Conservation (phyloP, 2,329 filamentous ascomycete species). For the Fusarium dlaminii region DNA sequence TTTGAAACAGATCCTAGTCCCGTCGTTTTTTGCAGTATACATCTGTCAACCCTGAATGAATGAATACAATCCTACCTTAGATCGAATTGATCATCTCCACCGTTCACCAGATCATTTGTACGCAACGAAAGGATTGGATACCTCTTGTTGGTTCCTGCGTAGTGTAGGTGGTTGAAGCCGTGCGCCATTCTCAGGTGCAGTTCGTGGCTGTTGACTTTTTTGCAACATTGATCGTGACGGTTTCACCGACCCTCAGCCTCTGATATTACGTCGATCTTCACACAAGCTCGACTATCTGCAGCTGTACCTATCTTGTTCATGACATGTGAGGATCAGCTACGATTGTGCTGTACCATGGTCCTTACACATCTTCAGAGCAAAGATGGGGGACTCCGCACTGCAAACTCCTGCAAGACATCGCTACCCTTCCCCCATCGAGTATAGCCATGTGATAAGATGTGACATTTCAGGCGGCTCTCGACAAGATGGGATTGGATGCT, state of each 20-base stretch:
- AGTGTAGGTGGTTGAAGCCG: neutral
- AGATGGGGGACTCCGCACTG: constrained; percentile 20
- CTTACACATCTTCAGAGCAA: neutral
- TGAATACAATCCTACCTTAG: neutral
- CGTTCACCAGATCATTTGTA: neutral
- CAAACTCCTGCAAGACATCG: constrained; percentile 28
- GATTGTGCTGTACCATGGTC: neutral
- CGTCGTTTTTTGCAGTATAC: neutral
- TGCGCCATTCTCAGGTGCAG: constrained; percentile 13
- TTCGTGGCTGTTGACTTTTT: constrained; percentile 11
- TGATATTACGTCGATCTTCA: neutral
- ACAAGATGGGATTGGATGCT: constrained; percentile 24
- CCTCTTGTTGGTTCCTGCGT: constrained; percentile 11
- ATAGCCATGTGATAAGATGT: constrained; percentile 37
- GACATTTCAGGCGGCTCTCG: constrained; percentile 27
- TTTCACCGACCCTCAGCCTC: neutral
- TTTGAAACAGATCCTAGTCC: constrained; percentile 24
- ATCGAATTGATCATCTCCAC: neutral
- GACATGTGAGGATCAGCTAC: constrained; percentile 2
- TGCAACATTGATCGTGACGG: neutral
- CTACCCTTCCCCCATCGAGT: constrained; percentile 28
- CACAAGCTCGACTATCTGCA: neutral
- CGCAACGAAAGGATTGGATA: neutral
- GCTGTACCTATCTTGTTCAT: neutral
- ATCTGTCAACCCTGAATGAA: constrained; percentile 1